Base-by-base conservation (phyloP, 1,139 yeast genomes). In the Eremothecium sinecaudum region DNA sequence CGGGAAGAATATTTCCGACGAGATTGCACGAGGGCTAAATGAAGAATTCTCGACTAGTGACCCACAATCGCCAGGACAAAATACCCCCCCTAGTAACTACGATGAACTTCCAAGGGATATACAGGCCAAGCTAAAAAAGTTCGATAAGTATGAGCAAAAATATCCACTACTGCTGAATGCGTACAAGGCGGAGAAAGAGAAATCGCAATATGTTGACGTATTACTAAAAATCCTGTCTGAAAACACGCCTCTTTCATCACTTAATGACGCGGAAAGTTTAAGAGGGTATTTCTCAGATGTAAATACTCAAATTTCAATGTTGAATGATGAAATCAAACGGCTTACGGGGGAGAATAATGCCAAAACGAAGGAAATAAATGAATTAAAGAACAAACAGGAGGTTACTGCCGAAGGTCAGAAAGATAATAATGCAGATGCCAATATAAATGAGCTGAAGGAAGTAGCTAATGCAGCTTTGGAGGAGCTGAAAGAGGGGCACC, bases 141-240 rank as follows among this genome's bases (percentile, higher is more conserved):
- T 83, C 53, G 75, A 72, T 38, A 86, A 84, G 55, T 90, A 86
- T 56, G 97, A 90, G 56, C 81, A 80, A 38, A 83, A 83, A 52
- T 87, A 86, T 53, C 97, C 96, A 0, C 60, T 75, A 14, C 63
- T 87, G 11, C 67, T 84, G 32, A 80, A 79, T 32, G 96, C 97
- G 0, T 87, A 81, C 61, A 81, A 84, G 52, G 63, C 69, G 1
- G 96, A 86, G 53, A 84, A 82, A 61, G 65, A 70, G 31, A 80
- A 79, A 46, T 63, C 71, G 2, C 79, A 73, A 33, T 65, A 79
- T 35, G 69, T 86, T n/a, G 62, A 55, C 6, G 53, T 66, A 1
- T 80, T 87, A 49, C 95, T 86, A 51, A 74, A 66, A 40, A 71
- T 81, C 9, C 61, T 90, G 41, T 69, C 71, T 35, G 96, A 90